Evolutionary conservation across 441 rosid genomes (phyloP), one percentile per base, ranked within the genome.

Genomic region (Euphorbia celastroides): DNA sequence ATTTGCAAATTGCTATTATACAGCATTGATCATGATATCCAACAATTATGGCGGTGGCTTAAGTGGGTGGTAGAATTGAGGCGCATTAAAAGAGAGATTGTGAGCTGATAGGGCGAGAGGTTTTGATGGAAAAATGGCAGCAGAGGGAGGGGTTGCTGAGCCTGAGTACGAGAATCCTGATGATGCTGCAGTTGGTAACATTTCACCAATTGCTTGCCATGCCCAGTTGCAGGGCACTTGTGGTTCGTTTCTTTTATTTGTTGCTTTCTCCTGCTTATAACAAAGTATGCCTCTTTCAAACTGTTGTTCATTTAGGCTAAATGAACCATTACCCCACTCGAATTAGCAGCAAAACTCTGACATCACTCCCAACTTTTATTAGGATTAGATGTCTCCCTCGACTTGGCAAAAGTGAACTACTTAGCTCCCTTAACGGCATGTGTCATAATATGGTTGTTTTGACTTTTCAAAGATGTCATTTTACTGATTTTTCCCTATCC

Each of bases 181-280:
- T 90, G 98, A 93, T 90, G 98, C 97, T 93, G 98, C 98, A 82
- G 84, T 75, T 55, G 96, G 78, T 73, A 78, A 79, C 87, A 80
- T 66, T 70, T 80, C 86, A 70, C 86, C 74, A 56, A 84, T 86
- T 83, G 72, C 76, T 83, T 84, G 88, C 86, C 90, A 85, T 31
- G 77, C 76, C 89, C 93, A 83, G 80, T 63, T 74, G 46, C 82
- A 80, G 64, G 71, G 75, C 69, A 75, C 76, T 61, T 77, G 81
- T 20, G 83, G 75, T 68, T 75, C 83, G 51, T 66, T 71, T 74
- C 80, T 76, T 68, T 72, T 74, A 67, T 76, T 81, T 64, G 72
- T 70, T 68, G 81, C 78, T 75, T 80, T 78, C 79, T 79, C 95
- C 93, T 89, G 92, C 69, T 70, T 60, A 34, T 55, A 27, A 70